Percentiles rank a stretch among this genome's conserved stretches.
These are phyloP conservation scores for Teratosphaeria gauchensis DNA, from an alignment of 2,329 filamentous ascomycete species.

Conservation along the genomic window DNA sequence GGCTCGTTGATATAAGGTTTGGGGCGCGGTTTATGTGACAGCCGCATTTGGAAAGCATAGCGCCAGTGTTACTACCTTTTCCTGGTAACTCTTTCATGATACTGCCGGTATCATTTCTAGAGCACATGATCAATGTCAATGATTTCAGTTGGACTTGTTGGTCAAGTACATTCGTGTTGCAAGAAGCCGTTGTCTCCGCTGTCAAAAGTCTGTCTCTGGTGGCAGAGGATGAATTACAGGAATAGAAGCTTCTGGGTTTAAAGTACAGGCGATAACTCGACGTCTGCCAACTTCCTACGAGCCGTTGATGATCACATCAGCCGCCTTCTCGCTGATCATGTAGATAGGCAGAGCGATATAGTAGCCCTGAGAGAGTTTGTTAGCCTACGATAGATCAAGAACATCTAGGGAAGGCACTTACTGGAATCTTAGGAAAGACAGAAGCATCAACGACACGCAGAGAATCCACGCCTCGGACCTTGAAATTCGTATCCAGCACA, in stretches of 20 bases:
- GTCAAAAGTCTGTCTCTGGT: too few relatives aligned
- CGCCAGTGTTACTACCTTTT: too few relatives aligned
- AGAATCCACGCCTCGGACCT: conserved; percentile 45
- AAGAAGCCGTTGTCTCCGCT: too few relatives aligned
- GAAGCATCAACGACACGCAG: conserved; percentile 55
- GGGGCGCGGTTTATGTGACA: neutral
- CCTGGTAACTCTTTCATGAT: too few relatives aligned
- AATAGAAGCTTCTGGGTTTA: neutral
- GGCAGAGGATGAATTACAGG: too few relatives aligned
- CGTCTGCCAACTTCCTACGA: neutral
- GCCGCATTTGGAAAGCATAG: neutral
- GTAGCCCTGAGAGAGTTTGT: conserved; percentile 22
- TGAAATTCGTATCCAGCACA: conserved; percentile 48
- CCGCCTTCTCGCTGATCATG: conserved; percentile 6
- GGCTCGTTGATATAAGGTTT: neutral
- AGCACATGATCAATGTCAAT: too few relatives aligned
- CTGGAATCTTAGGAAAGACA: conserved; percentile 46
- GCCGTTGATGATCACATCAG: conserved; percentile 1
- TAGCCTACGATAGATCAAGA: neutral
- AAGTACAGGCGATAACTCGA: neutral
- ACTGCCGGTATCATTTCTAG: too few relatives aligned
- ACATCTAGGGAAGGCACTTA: neutral
- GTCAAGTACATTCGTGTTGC: too few relatives aligned
- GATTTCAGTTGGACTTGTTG: too few relatives aligned
- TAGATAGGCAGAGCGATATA: conserved; percentile 1